These are phyloP conservation scores for Serendipita indica DNA, from an alignment of 768 basidiomycete species.

Conservation along the genomic window DNA sequence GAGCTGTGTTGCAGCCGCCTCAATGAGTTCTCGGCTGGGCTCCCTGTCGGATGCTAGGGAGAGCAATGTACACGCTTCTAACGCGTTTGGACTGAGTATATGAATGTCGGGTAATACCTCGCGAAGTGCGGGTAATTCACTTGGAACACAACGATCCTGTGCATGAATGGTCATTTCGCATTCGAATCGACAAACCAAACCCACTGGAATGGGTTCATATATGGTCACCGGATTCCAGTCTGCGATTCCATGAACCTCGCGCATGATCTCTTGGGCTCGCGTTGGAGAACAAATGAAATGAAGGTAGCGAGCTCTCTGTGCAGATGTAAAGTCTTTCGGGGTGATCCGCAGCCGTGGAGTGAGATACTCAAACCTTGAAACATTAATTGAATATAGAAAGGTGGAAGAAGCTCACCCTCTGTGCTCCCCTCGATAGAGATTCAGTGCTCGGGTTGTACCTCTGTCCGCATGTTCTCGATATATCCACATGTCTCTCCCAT, in stretches of 20 bases:
- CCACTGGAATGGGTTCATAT: conserved; percentile 78
- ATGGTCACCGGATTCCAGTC: conserved; percentile 55
- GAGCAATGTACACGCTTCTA: conserved; percentile 60
- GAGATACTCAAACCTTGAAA: conserved; percentile 57
- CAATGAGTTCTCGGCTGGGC: conserved; percentile 38
- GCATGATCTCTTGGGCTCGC: conserved; percentile 50
- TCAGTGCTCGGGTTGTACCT: conserved; percentile 58
- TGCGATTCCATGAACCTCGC: conserved; percentile 38
- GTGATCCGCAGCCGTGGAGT: conserved; percentile 56
- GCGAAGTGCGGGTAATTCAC: conserved; percentile 54
- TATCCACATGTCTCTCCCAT: conserved; percentile 64
- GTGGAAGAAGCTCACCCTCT: conserved; percentile 37
- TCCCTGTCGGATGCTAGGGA: conserved; percentile 30
- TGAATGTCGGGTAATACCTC: conserved; percentile 42
- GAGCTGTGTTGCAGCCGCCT: conserved; percentile 50
- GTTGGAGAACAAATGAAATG: conserved; percentile 80
- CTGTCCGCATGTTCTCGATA: conserved; percentile 44
- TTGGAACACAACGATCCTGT: conserved; percentile 66
- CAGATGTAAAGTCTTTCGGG: conserved; percentile 48
- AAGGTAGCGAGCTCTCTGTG: conserved; percentile 35
- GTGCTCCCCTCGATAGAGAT: conserved; percentile 57
- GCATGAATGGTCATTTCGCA: conserved; percentile 11
- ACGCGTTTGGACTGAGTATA: conserved; percentile 76
- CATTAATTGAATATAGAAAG: conserved; percentile 3
- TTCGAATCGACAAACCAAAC: conserved; percentile 18